Conservation (phyloP, 305 asterid species). For the Fraxinus sp. region DNA sequence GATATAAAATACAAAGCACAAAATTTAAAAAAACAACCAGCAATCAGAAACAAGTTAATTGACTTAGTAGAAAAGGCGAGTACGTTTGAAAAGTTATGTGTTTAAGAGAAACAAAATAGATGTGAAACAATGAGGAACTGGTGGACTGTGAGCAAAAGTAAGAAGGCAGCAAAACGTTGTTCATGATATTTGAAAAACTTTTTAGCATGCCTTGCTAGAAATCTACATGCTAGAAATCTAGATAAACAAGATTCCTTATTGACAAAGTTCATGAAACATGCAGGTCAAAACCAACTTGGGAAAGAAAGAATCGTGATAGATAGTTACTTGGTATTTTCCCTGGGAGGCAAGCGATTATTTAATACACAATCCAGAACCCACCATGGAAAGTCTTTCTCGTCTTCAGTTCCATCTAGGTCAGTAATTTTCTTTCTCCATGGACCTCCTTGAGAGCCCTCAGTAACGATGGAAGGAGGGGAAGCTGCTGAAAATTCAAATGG, state of each 20-base stretch:
- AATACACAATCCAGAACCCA: constrained; percentile 90
- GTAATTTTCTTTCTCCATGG: constrained; percentile 94
- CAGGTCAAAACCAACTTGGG: constrained; percentile 21
- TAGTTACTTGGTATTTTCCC: constrained; percentile 91
- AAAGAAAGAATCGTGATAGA: constrained; percentile 20
- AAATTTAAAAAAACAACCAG: not conserved
- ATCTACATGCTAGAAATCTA: not conserved
- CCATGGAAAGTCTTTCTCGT: constrained; percentile 90
- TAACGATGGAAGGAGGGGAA: constrained; percentile 83
- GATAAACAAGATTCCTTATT: not conserved
- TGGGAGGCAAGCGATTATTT: constrained; percentile 85
- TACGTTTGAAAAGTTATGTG: not conserved
- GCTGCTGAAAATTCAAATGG: constrained; percentile 78
- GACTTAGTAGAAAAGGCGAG: not conserved
- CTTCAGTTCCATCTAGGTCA: constrained; percentile 86
- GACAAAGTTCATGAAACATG: constrained; percentile 21
- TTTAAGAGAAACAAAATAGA: constrained; percentile 1
- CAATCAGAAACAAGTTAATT: not conserved
- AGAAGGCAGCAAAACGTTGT: constrained; percentile 20
- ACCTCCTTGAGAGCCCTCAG: constrained; percentile 91
- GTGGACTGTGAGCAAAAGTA: constrained; percentile 1
- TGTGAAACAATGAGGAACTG: not conserved
- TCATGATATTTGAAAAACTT: constrained; percentile 2
- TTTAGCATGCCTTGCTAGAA: not conserved
- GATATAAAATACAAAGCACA: not conserved